phyloP scores from a whole-genome alignment of 169 alveolate species.

The Eimeria maxima region DNA sequence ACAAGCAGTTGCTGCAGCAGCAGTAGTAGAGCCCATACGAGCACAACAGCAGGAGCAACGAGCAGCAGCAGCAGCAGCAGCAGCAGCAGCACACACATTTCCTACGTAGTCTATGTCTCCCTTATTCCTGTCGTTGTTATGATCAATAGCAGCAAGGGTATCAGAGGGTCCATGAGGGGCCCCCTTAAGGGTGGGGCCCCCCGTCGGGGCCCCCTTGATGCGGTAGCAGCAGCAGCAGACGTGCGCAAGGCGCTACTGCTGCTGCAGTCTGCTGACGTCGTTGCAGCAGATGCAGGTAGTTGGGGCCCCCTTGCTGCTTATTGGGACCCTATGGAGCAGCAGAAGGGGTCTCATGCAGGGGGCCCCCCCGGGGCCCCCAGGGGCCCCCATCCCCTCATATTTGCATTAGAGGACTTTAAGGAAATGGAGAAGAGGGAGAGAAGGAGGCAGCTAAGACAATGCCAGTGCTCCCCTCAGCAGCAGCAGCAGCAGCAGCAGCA shows the following conservation, averaged over 20 bases:
- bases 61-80: background rate
- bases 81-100: background rate
- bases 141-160: background rate
- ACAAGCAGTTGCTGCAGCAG: background rate
- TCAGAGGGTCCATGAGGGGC: conserved; percentile 18
- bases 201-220: conserved; percentile 8
- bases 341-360: background rate
- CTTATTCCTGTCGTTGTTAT: background rate
- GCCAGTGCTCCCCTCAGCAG: conserved; percentile 1
- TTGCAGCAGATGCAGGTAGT: conserved; percentile 33
- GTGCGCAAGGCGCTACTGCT: conserved; percentile 10
- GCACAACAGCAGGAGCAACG: background rate
- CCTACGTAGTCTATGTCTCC: background rate
- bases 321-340: background rate
- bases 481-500: conserved; percentile 32
- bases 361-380: background rate
- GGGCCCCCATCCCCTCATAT: conserved; percentile 14
- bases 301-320: background rate
- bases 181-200: background rate
- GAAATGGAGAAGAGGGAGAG: conserved; percentile 8
- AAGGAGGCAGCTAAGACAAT: background rate
- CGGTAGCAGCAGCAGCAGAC: background rate
- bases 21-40: background rate
- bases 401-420: conserved; percentile 18
- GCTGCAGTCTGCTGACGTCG: background rate